Conservation (phyloP, 768 basidiomycete species). For the Collybiopsis luxurians region DNA sequence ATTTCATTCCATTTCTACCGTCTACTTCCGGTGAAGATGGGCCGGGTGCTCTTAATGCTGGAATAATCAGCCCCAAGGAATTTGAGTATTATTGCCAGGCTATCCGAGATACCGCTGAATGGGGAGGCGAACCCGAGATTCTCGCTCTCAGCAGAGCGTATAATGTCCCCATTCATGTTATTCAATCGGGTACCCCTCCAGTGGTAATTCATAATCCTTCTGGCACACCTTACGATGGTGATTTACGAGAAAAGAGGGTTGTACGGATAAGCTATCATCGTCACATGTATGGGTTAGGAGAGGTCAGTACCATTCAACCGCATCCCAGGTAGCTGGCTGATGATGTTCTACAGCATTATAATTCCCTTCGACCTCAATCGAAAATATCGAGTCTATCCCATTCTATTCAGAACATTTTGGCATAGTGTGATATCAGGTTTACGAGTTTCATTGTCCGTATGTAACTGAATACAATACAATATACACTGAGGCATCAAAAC, state of each 20-base stretch:
- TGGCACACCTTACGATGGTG: slow-evolving; percentile 24
- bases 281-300: slow-evolving; percentile 92
- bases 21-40: slow-evolving; percentile 70
- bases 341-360: slow-evolving; percentile 67
- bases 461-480: background rate
- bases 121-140: slow-evolving; percentile 99
- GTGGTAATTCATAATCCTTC: slow-evolving; percentile 80
- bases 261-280: slow-evolving; percentile 89
- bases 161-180: slow-evolving; percentile 84
- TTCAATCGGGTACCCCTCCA: slow-evolving; percentile 78
- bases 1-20: slow-evolving; percentile 93
- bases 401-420: slow-evolving; percentile 22
- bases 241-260: slow-evolving; percentile 32
- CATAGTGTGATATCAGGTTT: background rate
- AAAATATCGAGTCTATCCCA: slow-evolving; percentile 23
- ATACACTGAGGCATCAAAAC: slow-evolving; percentile 35
- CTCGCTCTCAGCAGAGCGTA: slow-evolving; percentile 81
- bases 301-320: slow-evolving; percentile 51
- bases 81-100: slow-evolving; percentile 74
- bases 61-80: slow-evolving; percentile 65
- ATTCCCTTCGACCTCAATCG: slow-evolving; percentile 68
- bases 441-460: background rate
- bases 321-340: background rate
- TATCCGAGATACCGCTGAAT: slow-evolving; percentile 81
- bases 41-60: slow-evolving; percentile 57